Percentiles rank a stretch among this genome's conserved stretches.
Conservation (phyloP, 2,329 filamentous ascomycete species). For the Fusarium secorum region DNA sequence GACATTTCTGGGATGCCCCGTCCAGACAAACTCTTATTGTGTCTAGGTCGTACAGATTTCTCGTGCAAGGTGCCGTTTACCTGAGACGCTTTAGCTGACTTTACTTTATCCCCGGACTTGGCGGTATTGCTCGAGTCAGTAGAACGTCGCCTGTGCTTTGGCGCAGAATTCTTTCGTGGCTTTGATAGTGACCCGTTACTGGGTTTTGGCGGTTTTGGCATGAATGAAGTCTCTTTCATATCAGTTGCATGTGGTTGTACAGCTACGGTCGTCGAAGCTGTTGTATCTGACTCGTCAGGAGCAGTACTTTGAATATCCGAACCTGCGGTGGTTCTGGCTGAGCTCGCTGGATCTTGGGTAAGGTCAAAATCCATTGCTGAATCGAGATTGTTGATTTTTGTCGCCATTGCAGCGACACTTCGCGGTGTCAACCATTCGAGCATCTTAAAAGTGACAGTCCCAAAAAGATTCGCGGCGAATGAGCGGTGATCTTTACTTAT, state of each 20-base stretch:
- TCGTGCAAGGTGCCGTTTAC: slow-evolving; percentile 45
- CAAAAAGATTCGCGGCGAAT: slow-evolving; percentile 70
- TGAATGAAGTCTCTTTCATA: not conserved
- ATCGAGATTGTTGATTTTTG: slow-evolving; percentile 43
- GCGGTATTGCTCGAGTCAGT: slow-evolving; percentile 44
- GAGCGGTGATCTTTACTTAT: slow-evolving; percentile 65
- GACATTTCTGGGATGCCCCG: slow-evolving; percentile 48
- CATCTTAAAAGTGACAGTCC: slow-evolving; percentile 73
- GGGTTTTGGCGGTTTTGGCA: slow-evolving; percentile 7
- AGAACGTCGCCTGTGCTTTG: slow-evolving; percentile 45
- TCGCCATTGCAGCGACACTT: slow-evolving; percentile 59
- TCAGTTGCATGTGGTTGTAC: not conserved
- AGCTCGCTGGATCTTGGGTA: not conserved
- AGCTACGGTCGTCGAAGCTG: not conserved
- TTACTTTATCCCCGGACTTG: slow-evolving; percentile 42
- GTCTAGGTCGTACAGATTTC: slow-evolving; percentile 47
- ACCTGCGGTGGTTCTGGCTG: not conserved
- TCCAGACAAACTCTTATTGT: slow-evolving; percentile 36
- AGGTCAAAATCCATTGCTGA: not conserved
- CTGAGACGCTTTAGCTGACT: slow-evolving; percentile 43
- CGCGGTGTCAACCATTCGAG: slow-evolving; percentile 73
- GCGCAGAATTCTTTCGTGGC: slow-evolving; percentile 12
- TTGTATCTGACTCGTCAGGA: not conserved
- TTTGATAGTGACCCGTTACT: slow-evolving; percentile 18
- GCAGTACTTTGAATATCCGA: not conserved